These are phyloP conservation scores for Linnemannia schmuckeri DNA, from an alignment of 192 early-diverging fungal genomes.

Conservation along the genomic window DNA sequence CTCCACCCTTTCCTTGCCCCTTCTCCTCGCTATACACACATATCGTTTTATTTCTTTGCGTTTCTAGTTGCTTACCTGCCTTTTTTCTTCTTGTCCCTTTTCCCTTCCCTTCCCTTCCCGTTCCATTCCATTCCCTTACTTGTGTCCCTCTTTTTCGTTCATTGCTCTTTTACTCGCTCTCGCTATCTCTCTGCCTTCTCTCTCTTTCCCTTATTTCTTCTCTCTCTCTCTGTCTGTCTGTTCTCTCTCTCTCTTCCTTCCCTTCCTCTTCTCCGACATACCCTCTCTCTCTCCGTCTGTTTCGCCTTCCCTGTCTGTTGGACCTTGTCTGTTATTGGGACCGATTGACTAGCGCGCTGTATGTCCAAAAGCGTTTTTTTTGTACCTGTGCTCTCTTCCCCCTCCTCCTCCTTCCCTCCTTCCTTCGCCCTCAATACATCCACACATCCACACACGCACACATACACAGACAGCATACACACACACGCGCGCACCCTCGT, in stretches of 20 bases:
- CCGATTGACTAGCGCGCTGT: constrained; percentile 13
- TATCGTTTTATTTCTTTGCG: neutral
- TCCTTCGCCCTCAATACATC: neutral
- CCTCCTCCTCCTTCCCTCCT: neutral
- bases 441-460: constrained; percentile 3
- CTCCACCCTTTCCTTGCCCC: neutral
- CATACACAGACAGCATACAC: constrained; percentile 11
- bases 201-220: neutral
- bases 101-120: neutral
- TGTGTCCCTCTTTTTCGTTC: neutral
- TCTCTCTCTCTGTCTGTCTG: constrained; percentile 1
- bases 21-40: neutral
- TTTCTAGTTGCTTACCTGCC: neutral
- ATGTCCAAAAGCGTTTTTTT: constrained; percentile 9
- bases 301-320: constrained; percentile 9
- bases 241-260: neutral
- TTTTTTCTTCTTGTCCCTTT: neutral
- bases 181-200: neutral
- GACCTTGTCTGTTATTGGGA: neutral
- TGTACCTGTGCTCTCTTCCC: constrained; percentile 11
- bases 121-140: neutral
- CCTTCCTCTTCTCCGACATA: constrained; percentile 3
- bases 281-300: constrained; percentile 6
- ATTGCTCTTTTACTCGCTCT: neutral
- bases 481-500: neutral